Percentiles rank a stretch among this genome's conserved stretches.
Conservation (phyloP, 371 early-diverging fungal species). For the Rhizopus delemar region DNA sequence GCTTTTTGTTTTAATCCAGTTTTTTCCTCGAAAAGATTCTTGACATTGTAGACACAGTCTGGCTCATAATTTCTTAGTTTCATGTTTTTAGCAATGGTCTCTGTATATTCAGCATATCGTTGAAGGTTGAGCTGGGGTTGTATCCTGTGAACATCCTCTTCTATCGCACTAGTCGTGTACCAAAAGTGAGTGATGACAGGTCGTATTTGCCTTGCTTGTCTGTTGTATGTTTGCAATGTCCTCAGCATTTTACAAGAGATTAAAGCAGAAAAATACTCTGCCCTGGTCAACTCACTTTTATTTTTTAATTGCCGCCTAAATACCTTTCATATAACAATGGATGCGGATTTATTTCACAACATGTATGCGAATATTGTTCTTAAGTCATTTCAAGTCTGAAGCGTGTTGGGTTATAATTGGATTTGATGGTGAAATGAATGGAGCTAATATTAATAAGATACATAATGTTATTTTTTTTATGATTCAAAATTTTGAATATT, state of each 20-base stretch:
- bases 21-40: slow-evolving; percentile 53
- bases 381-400: background rate
- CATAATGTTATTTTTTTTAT: no score
- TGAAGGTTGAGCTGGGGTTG: slow-evolving; percentile 66
- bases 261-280: background rate
- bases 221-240: background rate
- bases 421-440: no score
- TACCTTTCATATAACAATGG: background rate
- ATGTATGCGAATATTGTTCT: background rate
- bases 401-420: background rate
- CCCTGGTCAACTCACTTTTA: background rate
- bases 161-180: background rate
- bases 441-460: no score
- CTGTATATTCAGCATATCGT: slow-evolving; percentile 55
- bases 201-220: background rate
- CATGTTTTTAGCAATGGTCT: slow-evolving; percentile 55
- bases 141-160: slow-evolving; percentile 26
- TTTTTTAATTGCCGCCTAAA: background rate
- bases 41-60: slow-evolving; percentile 45
- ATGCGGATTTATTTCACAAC: background rate
- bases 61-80: slow-evolving; percentile 52
- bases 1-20: slow-evolving; percentile 9
- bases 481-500: background rate
- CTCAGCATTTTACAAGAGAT: background rate
- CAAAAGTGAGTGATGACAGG: background rate